Evolutionary conservation across 352 stramenopile species (phyloP).

Genomic region (Pythium coloratum): DNA sequence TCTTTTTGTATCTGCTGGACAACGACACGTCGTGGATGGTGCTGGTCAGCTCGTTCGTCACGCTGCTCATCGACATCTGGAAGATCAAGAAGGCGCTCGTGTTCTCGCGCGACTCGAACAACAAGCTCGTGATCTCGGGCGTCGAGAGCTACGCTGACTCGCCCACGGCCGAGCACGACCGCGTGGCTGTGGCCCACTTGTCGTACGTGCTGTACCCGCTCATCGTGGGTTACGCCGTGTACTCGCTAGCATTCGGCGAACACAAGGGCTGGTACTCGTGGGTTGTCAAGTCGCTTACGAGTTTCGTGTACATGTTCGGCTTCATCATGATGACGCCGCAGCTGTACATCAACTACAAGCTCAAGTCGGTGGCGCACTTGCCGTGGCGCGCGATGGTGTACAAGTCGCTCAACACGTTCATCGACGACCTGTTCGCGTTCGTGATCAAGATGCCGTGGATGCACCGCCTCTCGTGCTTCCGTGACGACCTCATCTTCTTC

Average conservation of each 20-base stretch:
- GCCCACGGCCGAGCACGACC: constrained; percentile 81
- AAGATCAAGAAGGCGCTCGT: constrained; percentile 94
- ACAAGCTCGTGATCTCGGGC: constrained; percentile 81
- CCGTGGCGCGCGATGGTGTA: constrained; percentile 98
- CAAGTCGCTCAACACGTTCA: constrained; percentile 98
- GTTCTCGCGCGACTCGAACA: constrained; percentile 75
- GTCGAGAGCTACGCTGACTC: constrained; percentile 83
- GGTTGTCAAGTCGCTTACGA: constrained; percentile 95
- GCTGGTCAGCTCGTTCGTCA: constrained; percentile 81
- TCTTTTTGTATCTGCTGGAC: constrained; percentile 98
- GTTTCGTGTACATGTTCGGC: constrained; percentile 98
- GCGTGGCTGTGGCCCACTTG: constrained; percentile 79
- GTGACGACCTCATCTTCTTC: constrained; percentile 99
- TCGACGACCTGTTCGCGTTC: constrained; percentile 97
- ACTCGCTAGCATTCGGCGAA: constrained; percentile 92
- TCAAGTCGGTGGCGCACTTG: constrained; percentile 96
- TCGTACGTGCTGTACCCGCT: constrained; percentile 85
- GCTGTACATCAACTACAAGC: constrained; percentile 98
- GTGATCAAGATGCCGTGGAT: constrained; percentile 98
- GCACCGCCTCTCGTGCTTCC: constrained; percentile 97
- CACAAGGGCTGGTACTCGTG: constrained; percentile 98
- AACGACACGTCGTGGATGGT: constrained; percentile 97
- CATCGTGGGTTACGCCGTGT: constrained; percentile 93
- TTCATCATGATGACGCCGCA: constrained; percentile 99
- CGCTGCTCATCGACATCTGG: constrained; percentile 89